Conservation (phyloP, 169 alveolate genomes). For the Plasmodium gonderi region DNA sequence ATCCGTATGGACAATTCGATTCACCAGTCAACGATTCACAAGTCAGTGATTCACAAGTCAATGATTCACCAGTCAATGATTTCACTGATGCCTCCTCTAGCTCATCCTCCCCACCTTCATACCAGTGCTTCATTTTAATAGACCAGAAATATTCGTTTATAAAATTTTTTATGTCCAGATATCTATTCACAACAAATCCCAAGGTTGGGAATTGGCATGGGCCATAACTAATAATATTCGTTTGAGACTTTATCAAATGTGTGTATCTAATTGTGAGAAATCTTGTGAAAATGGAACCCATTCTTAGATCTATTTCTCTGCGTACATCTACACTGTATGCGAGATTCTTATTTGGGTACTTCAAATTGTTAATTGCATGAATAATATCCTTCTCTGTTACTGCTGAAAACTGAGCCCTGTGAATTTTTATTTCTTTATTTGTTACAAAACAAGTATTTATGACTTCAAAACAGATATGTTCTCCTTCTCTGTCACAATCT, state of each 20-base stretch:
- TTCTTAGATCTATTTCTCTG: conserved; percentile 96
- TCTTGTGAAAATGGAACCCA: conserved; percentile 89
- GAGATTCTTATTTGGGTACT: conserved; percentile 94
- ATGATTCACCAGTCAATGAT: too few relatives aligned
- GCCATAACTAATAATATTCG: conserved; percentile 93
- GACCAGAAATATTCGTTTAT: conserved; percentile 94
- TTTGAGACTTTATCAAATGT: conserved; percentile 82
- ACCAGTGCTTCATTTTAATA: conserved; percentile 83
- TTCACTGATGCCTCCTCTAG: neutral
- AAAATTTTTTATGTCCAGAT: conserved; percentile 91
- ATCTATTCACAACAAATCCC: conserved; percentile 98
- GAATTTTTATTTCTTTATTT: conserved; percentile 78
- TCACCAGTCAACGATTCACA: too few relatives aligned
- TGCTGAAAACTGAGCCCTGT: conserved; percentile 98
- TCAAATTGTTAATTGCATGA: conserved; percentile 91
- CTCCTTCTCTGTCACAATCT: conserved; percentile 99
- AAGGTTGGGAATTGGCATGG: conserved; percentile 99
- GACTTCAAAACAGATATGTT: conserved; percentile 99
- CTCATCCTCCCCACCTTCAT: neutral
- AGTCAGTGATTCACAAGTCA: too few relatives aligned
- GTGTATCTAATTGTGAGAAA: conserved; percentile 83
- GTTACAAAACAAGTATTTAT: conserved; percentile 81
- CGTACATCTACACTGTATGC: conserved; percentile 97
- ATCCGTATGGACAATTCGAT: too few relatives aligned
- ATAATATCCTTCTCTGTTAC: conserved; percentile 94